These are phyloP conservation scores for Tephrocybe sp. DNA, from an alignment of 768 basidiomycete species.

Conservation along the genomic window DNA sequence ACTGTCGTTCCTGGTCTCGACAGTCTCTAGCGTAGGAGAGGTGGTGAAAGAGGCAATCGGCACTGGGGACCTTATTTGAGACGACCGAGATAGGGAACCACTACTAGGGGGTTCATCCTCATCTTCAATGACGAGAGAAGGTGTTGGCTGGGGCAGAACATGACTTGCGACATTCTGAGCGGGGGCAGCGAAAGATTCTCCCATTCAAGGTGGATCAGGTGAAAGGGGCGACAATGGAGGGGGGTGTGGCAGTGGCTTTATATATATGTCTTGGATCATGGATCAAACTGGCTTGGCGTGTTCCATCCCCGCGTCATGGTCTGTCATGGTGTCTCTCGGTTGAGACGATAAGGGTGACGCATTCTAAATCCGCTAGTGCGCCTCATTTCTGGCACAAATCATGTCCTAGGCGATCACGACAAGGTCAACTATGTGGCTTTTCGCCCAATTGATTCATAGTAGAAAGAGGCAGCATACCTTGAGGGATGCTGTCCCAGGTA, in stretches of 20 bases:
- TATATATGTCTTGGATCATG: neutral
- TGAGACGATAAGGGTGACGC: too few relatives aligned
- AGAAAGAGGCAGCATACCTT: too few relatives aligned
- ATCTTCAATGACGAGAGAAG: slow-evolving; percentile 35
- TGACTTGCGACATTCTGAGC: slow-evolving; percentile 27
- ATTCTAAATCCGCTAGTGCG: too few relatives aligned
- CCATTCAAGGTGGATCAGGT: slow-evolving; percentile 30
- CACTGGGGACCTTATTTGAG: slow-evolving; percentile 27
- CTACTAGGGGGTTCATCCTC: slow-evolving; percentile 45
- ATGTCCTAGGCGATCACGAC: too few relatives aligned
- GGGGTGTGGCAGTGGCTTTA: neutral
- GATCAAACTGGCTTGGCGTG: neutral
- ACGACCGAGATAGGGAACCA: slow-evolving; percentile 27
- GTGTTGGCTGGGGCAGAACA: slow-evolving; percentile 31
- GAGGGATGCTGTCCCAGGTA: too few relatives aligned
- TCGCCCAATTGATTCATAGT: too few relatives aligned
- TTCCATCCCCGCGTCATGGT: too few relatives aligned
- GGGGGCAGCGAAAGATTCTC: slow-evolving; percentile 30
- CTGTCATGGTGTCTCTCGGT: too few relatives aligned
- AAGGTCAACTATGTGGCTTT: too few relatives aligned
- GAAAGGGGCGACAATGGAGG: neutral
- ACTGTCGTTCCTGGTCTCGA: slow-evolving; percentile 7
- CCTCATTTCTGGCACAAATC: too few relatives aligned
- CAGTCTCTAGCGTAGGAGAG: slow-evolving; percentile 9
- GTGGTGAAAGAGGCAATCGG: neutral